Conservation (phyloP, 805 yeast species). For the Kluyveromyces siamensis region DNA sequence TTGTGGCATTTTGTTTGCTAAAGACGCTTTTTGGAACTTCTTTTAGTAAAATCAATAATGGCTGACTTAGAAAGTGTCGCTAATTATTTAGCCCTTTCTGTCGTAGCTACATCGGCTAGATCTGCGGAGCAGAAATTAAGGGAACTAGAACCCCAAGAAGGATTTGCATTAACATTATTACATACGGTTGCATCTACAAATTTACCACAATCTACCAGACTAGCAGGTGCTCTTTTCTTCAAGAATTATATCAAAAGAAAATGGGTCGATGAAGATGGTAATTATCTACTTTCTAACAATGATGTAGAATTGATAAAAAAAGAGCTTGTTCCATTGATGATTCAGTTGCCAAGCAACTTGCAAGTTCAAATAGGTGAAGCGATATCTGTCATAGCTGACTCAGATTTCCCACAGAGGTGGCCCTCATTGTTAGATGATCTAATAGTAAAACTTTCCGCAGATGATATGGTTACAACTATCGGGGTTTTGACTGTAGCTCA, state of each 20-base stretch:
- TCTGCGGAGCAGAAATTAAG: slow-evolving; percentile 59
- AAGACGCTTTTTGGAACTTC: not conserved
- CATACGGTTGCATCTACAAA: slow-evolving; percentile 64
- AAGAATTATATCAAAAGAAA: slow-evolving; percentile 76
- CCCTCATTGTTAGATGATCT: slow-evolving; percentile 64
- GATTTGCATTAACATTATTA: slow-evolving; percentile 67
- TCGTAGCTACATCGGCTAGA: slow-evolving; percentile 54
- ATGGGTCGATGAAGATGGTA: slow-evolving; percentile 90
- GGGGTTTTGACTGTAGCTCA: slow-evolving; percentile 91
- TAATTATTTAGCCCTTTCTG: slow-evolving; percentile 50
- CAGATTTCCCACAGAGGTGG: slow-evolving; percentile 94
- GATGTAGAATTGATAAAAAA: slow-evolving; percentile 64
- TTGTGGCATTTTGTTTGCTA: not conserved
- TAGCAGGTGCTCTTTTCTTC: slow-evolving; percentile 86
- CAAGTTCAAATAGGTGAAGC: slow-evolving; percentile 96
- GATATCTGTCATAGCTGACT: slow-evolving; percentile 84
- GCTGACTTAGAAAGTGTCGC: slow-evolving; percentile 47
- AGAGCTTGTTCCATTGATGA: slow-evolving; percentile 83
- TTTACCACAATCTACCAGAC: slow-evolving; percentile 47
- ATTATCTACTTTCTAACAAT: slow-evolving; percentile 46
- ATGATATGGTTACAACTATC: slow-evolving; percentile 66
- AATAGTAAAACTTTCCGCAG: slow-evolving; percentile 50
- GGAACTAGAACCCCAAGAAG: slow-evolving; percentile 53
- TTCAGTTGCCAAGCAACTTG: slow-evolving; percentile 63
- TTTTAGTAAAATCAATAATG: slow-evolving; percentile 16